These are phyloP conservation scores for Dryas octopetala DNA, from an alignment of 306 rosid genomes.

Conservation along the genomic window DNA sequence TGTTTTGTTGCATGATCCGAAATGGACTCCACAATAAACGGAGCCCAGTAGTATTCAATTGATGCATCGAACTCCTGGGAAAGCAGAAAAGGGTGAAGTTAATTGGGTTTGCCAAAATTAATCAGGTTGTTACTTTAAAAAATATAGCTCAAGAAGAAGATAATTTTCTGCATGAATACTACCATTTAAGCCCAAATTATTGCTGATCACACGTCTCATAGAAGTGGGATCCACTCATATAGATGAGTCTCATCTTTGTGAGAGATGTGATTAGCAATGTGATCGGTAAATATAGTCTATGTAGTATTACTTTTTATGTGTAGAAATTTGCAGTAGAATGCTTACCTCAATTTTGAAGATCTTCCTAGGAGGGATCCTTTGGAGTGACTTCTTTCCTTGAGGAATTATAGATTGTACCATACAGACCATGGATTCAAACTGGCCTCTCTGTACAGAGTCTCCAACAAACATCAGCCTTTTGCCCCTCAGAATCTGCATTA, in stretches of 20 bases:
- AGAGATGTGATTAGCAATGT: no score
- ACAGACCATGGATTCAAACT: slow-evolving; percentile 89
- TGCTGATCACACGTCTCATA: no score
- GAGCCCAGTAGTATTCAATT: slow-evolving; percentile 92
- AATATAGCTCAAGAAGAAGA: neutral
- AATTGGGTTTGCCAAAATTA: neutral
- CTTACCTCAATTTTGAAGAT: slow-evolving; percentile 70
- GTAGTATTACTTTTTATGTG: no score
- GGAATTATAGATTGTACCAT: slow-evolving; percentile 77
- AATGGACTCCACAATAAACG: slow-evolving; percentile 82
- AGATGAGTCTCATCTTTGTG: no score
- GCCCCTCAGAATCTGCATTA: slow-evolving; percentile 66
- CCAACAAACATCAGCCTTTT: slow-evolving; percentile 88
- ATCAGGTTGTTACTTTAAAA: neutral
- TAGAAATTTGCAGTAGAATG: neutral
- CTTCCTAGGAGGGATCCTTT: slow-evolving; percentile 79
- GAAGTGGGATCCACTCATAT: no score
- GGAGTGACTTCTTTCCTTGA: slow-evolving; percentile 65
- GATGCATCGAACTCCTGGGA: slow-evolving; percentile 72
- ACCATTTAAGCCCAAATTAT: no score
- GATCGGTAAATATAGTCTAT: no score
- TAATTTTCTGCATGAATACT: no score
- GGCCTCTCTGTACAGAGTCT: slow-evolving; percentile 85
- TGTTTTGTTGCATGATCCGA: slow-evolving; percentile 92
- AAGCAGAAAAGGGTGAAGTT: no score